These are phyloP conservation scores for Suillus alpinus DNA, from an alignment of 768 basidiomycete species.

Conservation along the genomic window DNA sequence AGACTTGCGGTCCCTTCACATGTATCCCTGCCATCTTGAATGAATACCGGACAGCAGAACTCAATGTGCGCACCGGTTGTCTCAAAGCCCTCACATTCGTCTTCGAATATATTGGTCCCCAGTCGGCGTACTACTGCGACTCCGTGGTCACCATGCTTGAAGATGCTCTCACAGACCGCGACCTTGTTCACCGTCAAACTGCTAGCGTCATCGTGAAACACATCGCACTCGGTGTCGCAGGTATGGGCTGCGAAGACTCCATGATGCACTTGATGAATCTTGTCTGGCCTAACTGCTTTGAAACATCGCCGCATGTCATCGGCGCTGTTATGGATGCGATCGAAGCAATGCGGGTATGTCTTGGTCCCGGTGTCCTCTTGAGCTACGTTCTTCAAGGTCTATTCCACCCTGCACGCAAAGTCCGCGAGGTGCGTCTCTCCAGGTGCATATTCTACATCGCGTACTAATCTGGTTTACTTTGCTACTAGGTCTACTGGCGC, in stretches of 20 bases:
- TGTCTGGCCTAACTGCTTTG: constrained; percentile 99
- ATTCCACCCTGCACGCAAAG: constrained; percentile 96
- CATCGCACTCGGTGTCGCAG: constrained; percentile 92
- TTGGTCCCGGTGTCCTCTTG: constrained; percentile 90
- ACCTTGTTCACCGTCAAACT: constrained; percentile 97
- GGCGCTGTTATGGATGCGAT: constrained; percentile 98
- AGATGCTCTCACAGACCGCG: constrained; percentile 96
- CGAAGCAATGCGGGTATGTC: constrained; percentile 94
- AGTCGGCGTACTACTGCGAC: constrained; percentile 95
- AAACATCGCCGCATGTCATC: constrained; percentile 97
- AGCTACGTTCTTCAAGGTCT: constrained; percentile 93
- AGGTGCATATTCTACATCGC: not conserved
- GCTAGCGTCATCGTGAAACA: constrained; percentile 99
- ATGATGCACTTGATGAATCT: constrained; percentile 98
- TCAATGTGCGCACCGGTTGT: constrained; percentile 98
- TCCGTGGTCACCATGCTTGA: constrained; percentile 98
- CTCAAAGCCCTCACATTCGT: constrained; percentile 98
- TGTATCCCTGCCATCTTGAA: constrained; percentile 98
- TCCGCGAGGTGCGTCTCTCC: constrained; percentile 74
- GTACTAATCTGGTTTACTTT: constrained; percentile 6
- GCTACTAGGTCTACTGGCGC: constrained; percentile 76
- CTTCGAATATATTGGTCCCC: constrained; percentile 97
- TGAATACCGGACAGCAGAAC: constrained; percentile 96
- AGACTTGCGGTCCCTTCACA: constrained; percentile 95
- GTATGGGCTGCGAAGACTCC: constrained; percentile 96